Evolutionary conservation across 2,329 filamentous ascomycete species (phyloP).

Genomic region (Epichloe aotearoae): DNA sequence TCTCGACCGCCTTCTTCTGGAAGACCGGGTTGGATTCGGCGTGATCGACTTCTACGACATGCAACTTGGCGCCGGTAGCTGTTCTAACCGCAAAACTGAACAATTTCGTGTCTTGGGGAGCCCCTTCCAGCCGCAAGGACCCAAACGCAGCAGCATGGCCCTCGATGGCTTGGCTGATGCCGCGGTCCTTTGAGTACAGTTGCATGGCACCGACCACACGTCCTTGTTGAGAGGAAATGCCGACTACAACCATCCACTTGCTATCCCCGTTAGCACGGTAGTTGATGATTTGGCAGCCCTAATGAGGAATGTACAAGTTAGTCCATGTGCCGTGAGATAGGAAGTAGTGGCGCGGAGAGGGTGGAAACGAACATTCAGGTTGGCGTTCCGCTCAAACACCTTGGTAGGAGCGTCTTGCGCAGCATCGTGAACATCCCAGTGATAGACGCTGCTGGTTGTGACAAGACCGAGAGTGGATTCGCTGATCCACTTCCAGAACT

Average conservation of each 20-base stretch:
- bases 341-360: not conserved
- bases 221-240: slow-evolving; percentile 85
- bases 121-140: slow-evolving; percentile 76
- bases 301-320: slow-evolving; percentile 6
- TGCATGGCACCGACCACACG: slow-evolving; percentile 95
- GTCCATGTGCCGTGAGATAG: not conserved
- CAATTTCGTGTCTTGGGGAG: slow-evolving; percentile 75
- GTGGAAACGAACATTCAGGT: slow-evolving; percentile 55
- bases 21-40: slow-evolving; percentile 79
- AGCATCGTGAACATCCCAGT: slow-evolving; percentile 93
- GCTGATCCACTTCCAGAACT: slow-evolving; percentile 99
- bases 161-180: slow-evolving; percentile 96
- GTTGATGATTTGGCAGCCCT: slow-evolving; percentile 99
- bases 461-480: slow-evolving; percentile 79
- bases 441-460: slow-evolving; percentile 81
- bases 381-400: slow-evolving; percentile 87
- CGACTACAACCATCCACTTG: slow-evolving; percentile 97
- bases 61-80: slow-evolving; percentile 81
- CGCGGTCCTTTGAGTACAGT: slow-evolving; percentile 88
- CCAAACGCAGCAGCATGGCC: slow-evolving; percentile 94
- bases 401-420: slow-evolving; percentile 70
- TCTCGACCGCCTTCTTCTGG: slow-evolving; percentile 90
- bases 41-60: slow-evolving; percentile 96
- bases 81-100: slow-evolving; percentile 95
- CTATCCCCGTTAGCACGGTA: slow-evolving; percentile 91